Evolutionary conservation across 176 grass and related monocot genomes (phyloP), one percentile per base, ranked within the genome.

Genomic region (Hordeum marinum): DNA sequence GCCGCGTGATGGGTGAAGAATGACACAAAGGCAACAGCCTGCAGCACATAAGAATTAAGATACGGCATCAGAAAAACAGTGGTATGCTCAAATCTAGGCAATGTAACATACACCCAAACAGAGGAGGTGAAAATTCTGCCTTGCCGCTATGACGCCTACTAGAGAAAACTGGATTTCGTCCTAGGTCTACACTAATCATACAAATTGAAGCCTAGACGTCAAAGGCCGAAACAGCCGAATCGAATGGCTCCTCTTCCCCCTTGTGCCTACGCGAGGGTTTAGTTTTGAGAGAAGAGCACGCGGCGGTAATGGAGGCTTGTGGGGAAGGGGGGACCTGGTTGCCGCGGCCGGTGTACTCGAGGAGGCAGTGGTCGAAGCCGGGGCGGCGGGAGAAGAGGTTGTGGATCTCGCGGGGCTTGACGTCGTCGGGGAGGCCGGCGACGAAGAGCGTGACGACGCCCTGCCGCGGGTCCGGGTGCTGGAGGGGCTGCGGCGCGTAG

Each of bases 1-100:
- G 96, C 93, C n/a, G 68, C 82, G n/a, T 96, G 90, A 89, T 99
- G 93, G n/a, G 76, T 94, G 69, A 94, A 83, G 86, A 99, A 99
- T 20, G 93, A 92, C 21, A 94, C 93, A 80, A 99, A 99, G 3
- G 96, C 93, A 75, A 99, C 91, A 52, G 81, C 96, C 91, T 99
- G 87, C 26, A 73, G 48, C 45, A 87, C 45, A 87, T 68, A 64
- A 57, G 13, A 82, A 60, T 55, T 69, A 69, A 80, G 64, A 50
- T 36, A 50, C 34, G 35, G 7, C 20, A 55, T 69, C 75, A 57
- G 61, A 15, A 10, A 43, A 68, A 66, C 60, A 73, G 11, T 0
- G 20, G 11, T 36, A 59, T 5, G 48, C 74, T 77, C 31, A 59
- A 32, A 59, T 59, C 17, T 23, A 76, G 9, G 42, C 20, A 11